A percentile compares a stretch with the other conserved stretches of the same genome.
Conservation (phyloP, 257 asterid genomes). For the Anisodus acutangulus region DNA sequence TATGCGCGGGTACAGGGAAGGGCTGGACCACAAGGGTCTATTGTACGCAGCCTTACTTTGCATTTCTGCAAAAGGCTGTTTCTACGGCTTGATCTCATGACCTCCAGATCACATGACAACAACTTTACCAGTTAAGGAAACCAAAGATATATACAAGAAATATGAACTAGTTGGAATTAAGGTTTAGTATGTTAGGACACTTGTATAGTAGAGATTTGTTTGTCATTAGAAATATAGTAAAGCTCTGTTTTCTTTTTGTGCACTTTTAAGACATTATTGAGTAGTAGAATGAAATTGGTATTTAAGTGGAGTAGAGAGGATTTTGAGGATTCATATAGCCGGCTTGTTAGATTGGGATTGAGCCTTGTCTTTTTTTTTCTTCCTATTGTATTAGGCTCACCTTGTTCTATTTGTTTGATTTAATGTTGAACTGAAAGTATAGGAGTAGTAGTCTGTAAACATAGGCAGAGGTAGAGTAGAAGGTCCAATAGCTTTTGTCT, state of each 20-base stretch:
- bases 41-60: too few relatives aligned
- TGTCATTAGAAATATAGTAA: neutral
- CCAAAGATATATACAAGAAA: too few relatives aligned
- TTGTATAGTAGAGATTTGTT: neutral
- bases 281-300: neutral
- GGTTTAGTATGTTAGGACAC: too few relatives aligned
- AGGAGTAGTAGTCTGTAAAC: neutral
- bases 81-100: too few relatives aligned
- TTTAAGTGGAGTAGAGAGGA: neutral
- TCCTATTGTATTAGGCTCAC: neutral
- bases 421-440: neutral
- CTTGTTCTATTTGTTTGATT: neutral
- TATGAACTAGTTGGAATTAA: too few relatives aligned
- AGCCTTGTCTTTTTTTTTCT: neutral
- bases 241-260: neutral
- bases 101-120: too few relatives aligned
- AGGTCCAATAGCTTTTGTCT: too few relatives aligned
- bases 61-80: too few relatives aligned
- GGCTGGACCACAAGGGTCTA: too few relatives aligned
- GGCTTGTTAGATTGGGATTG: neutral
- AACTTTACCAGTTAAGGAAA: too few relatives aligned
- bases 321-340: neutral
- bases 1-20: too few relatives aligned
- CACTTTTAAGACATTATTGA: neutral
- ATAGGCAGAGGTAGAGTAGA: too few relatives aligned